These are phyloP conservation scores for Alloascoidea africana DNA, from an alignment of 805 yeast genomes.

Conservation along the genomic window DNA sequence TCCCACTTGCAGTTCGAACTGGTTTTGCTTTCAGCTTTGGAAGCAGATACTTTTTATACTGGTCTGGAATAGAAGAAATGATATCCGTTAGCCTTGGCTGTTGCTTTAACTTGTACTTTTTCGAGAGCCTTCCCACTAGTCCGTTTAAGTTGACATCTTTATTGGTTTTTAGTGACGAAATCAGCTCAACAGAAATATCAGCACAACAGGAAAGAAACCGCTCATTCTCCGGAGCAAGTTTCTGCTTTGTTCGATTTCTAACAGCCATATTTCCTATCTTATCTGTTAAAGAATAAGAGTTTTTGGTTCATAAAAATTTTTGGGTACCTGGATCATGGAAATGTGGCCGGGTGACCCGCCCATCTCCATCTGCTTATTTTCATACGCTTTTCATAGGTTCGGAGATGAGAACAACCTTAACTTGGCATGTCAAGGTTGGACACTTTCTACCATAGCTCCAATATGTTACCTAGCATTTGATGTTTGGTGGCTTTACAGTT, in stretches of 20 bases:
- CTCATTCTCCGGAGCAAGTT: conserved; percentile 82
- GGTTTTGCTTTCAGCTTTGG: conserved; percentile 98
- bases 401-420: too few species aligned
- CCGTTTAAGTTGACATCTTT: conserved; percentile 86
- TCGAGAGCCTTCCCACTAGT: conserved; percentile 67
- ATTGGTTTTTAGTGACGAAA: conserved; percentile 55
- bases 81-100: conserved; percentile 94
- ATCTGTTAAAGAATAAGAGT: too few species aligned
- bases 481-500: too few species aligned
- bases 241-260: conserved; percentile 26
- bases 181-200: conserved; percentile 77
- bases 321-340: too few species aligned
- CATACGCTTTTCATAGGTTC: too few species aligned
- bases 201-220: conserved; percentile 86
- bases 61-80: conserved; percentile 90
- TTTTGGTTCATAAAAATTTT: too few species aligned
- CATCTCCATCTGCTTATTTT: too few species aligned
- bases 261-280: not conserved
- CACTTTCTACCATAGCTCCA: too few species aligned
- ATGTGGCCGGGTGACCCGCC: too few species aligned
- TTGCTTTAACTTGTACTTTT: conserved; percentile 78
- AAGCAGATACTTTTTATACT: conserved; percentile 75
- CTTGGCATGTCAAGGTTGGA: too few species aligned
- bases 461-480: too few species aligned
- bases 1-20: conserved; percentile 95